These are phyloP conservation scores for Metschnikowia orientalis DNA, from an alignment of 805 yeast genomes.

Conservation along the genomic window DNA sequence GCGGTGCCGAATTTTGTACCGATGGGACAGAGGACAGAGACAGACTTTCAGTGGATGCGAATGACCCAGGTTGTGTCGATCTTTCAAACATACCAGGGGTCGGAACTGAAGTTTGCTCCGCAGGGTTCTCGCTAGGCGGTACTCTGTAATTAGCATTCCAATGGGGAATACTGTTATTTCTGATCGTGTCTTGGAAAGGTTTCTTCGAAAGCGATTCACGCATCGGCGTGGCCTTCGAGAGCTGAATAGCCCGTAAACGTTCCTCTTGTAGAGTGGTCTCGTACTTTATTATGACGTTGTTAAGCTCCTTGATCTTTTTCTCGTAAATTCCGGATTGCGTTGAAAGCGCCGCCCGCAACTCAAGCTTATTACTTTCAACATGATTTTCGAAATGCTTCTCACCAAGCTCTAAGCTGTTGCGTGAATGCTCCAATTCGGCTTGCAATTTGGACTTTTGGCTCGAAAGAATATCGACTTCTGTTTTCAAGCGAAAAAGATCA, in stretches of 20 bases:
- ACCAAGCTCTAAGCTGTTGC: conserved; percentile 14
- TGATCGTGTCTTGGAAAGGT: conserved; percentile 6
- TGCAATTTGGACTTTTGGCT: conserved; percentile 20
- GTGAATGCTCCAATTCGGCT: conserved; percentile 17
- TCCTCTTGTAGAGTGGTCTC: conserved; percentile 37
- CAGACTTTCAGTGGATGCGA: conserved; percentile 6
- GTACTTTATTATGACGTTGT: conserved; percentile 25
- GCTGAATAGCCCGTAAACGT: conserved; percentile 30
- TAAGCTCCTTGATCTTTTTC: conserved; percentile 32
- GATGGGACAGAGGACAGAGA: conserved; percentile 4
- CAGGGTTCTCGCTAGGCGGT: neutral
- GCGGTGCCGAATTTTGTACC: neutral
- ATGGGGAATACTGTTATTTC: neutral
- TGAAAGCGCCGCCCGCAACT: conserved; percentile 24
- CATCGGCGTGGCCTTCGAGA: conserved; percentile 37
- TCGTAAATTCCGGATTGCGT: conserved; percentile 27
- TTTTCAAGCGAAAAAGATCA: conserved; percentile 1
- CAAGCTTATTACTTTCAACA: conserved; percentile 22
- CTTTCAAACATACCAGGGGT: neutral
- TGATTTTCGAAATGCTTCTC: conserved; percentile 22
- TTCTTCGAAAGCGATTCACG: conserved; percentile 12
- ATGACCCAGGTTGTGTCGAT: conserved; percentile 1
- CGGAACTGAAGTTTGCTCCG: conserved; percentile 1
- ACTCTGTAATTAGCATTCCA: neutral
- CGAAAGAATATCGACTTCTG: conserved; percentile 12